phyloP scores from a whole-genome alignment of 257 asterid genomes.

The Nicotiana sylvestris region DNA sequence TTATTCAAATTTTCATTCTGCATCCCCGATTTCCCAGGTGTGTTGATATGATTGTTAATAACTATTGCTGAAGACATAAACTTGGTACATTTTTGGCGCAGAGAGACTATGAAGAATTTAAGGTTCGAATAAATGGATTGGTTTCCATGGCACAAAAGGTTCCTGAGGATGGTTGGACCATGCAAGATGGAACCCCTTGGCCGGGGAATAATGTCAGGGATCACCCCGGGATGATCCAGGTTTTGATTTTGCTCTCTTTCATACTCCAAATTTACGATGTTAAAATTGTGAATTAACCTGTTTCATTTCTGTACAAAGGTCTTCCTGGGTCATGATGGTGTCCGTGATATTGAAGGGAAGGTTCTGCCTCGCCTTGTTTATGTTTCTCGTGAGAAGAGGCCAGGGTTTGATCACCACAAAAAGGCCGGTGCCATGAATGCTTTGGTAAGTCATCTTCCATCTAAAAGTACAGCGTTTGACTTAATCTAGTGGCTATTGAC shows the following conservation, averaged over 20 bases:
- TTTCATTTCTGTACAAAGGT: conserved; percentile 38
- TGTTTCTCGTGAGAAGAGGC: conserved; percentile 96
- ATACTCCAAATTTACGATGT: neutral
- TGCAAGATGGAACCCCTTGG: conserved; percentile 93
- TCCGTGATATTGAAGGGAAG: conserved; percentile 71
- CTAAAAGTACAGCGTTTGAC: neutral
- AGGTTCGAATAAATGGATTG: conserved; percentile 73
- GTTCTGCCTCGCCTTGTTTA: conserved; percentile 83
- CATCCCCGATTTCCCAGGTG: neutral
- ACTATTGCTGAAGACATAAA: neutral
- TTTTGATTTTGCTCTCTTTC: conserved; percentile 18
- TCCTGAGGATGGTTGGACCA: conserved; percentile 94
- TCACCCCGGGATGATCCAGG: conserved; percentile 98
- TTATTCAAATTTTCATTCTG: conserved; percentile 3
- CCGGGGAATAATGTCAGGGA: conserved; percentile 86
- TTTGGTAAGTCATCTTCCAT: conserved; percentile 39
- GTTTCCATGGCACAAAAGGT: conserved; percentile 78
- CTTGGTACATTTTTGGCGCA: conserved; percentile 24
- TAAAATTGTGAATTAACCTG: neutral
- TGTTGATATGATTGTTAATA: neutral
- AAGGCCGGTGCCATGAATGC: conserved; percentile 98
- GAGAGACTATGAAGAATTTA: conserved; percentile 91
- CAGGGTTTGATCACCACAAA: conserved; percentile 84
- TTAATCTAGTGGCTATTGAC: neutral
- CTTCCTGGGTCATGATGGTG: conserved; percentile 72